phyloP scores from a whole-genome alignment of 257 asterid species.

The Primulina huaijiensis region DNA sequence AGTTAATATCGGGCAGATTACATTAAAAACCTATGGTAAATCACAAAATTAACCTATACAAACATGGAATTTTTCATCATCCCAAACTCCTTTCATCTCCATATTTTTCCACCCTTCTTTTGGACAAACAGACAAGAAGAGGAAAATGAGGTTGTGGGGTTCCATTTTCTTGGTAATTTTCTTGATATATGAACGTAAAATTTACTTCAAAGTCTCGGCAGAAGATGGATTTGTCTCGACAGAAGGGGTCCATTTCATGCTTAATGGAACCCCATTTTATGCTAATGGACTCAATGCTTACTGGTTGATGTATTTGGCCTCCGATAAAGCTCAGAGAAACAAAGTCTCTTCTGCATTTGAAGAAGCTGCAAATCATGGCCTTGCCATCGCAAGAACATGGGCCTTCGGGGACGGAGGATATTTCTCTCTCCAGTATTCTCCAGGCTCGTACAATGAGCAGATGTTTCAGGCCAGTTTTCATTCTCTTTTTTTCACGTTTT shows the following conservation, averaged over 20 bases:
- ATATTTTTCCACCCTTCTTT: neutral
- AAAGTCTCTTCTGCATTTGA: slow-evolving; percentile 38
- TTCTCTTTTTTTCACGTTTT: neutral
- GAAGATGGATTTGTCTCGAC: slow-evolving; percentile 43
- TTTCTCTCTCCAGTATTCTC: slow-evolving; percentile 53
- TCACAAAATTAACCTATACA: too few species aligned
- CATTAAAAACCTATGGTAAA: too few species aligned
- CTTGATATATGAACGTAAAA: slow-evolving; percentile 24
- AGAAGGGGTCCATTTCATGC: slow-evolving; percentile 39
- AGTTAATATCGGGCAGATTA: too few species aligned
- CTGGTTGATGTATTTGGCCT: slow-evolving; percentile 52
- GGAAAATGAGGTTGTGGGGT: slow-evolving; percentile 27
- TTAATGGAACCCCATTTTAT: slow-evolving; percentile 42
- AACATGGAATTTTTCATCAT: too few species aligned
- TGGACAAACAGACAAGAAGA: neutral
- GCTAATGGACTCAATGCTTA: slow-evolving; percentile 64
- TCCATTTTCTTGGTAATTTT: slow-evolving; percentile 22
- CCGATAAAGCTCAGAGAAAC: slow-evolving; percentile 43
- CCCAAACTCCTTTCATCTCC: too few species aligned
- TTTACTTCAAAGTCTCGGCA: slow-evolving; percentile 20
- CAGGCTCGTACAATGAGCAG: slow-evolving; percentile 50
- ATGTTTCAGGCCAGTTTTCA: slow-evolving; percentile 49
- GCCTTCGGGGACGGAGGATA: slow-evolving; percentile 66
- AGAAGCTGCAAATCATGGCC: slow-evolving; percentile 45
- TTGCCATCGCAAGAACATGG: slow-evolving; percentile 55